phyloP scores from a whole-genome alignment of 129 eudicot genomes.

The Logfia minima region DNA sequence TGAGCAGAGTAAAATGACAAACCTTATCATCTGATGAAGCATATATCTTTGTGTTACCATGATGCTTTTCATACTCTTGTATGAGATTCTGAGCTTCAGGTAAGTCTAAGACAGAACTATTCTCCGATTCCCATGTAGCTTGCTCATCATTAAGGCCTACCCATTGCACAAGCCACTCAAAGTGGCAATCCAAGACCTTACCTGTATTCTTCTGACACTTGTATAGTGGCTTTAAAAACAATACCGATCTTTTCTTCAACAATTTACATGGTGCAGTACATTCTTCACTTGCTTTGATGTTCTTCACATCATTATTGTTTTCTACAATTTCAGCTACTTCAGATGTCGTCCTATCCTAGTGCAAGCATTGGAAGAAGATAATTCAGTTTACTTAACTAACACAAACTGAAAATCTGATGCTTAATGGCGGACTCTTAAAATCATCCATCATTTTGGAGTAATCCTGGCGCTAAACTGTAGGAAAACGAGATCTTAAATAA shows the following conservation, averaged over 20 bases:
- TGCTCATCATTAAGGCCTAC: conserved; percentile 54
- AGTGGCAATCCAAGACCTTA: conserved; percentile 35
- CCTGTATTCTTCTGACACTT: conserved; percentile 24
- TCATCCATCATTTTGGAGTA: conserved; percentile 9
- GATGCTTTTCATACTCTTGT: conserved; percentile 50
- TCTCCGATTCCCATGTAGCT: conserved; percentile 73
- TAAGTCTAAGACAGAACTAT: conserved; percentile 40
- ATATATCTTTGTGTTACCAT: conserved; percentile 30
- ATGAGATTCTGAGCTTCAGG: conserved; percentile 47
- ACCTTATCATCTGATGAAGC: conserved; percentile 45
- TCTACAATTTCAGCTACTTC: conserved; percentile 41
- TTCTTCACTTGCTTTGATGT: conserved; percentile 39
- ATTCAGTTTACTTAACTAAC: conserved; percentile 10
- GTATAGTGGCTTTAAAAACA: conserved; percentile 22
- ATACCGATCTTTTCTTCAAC: conserved; percentile 45
- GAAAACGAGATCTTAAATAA: neutral
- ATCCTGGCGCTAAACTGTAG: conserved; percentile 1
- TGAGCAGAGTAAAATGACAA: conserved; percentile 2
- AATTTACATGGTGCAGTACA: conserved; percentile 67
- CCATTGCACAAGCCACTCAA: conserved; percentile 90
- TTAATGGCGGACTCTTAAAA: neutral
- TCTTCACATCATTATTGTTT: conserved; percentile 35
- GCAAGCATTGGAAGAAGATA: conserved; percentile 26
- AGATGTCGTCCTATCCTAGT: conserved; percentile 59
- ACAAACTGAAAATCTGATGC: neutral